Conservation (phyloP, 2,329 filamentous ascomycete species). For the Botrytis cinerea region DNA sequence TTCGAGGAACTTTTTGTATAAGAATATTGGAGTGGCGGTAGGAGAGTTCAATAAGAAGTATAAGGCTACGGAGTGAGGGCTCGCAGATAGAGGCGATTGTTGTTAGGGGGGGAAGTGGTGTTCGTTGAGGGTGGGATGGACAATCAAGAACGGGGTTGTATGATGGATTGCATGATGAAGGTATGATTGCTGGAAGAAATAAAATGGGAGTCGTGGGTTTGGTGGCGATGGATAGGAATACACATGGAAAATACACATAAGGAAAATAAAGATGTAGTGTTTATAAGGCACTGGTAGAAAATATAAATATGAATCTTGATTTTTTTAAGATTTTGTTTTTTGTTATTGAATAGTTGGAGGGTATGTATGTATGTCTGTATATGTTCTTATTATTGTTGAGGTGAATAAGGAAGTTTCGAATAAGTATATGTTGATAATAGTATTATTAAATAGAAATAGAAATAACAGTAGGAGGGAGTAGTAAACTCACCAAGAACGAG, state of each 20-base stretch:
- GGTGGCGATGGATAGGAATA: slow-evolving; percentile 10
- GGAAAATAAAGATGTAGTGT: not conserved
- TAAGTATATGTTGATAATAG: not conserved
- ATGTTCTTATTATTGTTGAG: not conserved
- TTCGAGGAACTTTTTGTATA: slow-evolving; percentile 62
- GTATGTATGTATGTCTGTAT: not conserved
- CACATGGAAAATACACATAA: not conserved
- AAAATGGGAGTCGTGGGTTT: not conserved
- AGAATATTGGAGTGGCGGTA: slow-evolving; percentile 65
- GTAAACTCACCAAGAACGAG: not conserved
- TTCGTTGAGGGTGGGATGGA: slow-evolving; percentile 35
- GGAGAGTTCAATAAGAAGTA: slow-evolving; percentile 67
- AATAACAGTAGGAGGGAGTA: not conserved
- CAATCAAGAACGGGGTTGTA: not conserved
- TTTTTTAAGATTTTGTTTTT: not conserved
- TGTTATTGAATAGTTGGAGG: not conserved
- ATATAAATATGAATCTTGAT: not conserved
- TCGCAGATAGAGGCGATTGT: slow-evolving; percentile 31
- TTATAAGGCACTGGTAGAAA: not conserved
- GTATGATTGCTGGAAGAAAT: slow-evolving; percentile 7
- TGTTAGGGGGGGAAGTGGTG: slow-evolving; percentile 25
- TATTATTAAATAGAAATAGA: not conserved
- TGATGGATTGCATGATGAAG: not conserved
- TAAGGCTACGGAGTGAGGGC: slow-evolving; percentile 40
- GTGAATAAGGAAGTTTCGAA: not conserved